Percentiles rank a stretch among this genome's conserved stretches.
phyloP scores from a whole-genome alignment of 495 filamentous ascomycete species.

The Neurospora sp. region DNA sequence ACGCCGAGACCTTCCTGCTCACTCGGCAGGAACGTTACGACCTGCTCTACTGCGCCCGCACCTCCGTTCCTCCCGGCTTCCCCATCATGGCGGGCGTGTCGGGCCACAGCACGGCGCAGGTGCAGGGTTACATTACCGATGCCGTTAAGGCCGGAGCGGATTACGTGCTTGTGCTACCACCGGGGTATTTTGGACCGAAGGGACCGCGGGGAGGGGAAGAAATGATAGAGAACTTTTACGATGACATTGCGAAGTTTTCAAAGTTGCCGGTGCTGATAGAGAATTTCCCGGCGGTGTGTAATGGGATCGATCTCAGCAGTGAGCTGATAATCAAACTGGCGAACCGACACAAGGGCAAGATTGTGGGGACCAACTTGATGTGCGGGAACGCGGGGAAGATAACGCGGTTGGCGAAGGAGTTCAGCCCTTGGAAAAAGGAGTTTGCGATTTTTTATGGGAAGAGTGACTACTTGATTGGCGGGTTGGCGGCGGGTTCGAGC shows the following conservation, averaged over 20 bases:
- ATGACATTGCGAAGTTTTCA: constrained; percentile 36
- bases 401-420: constrained; percentile 38
- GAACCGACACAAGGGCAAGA: constrained; percentile 27
- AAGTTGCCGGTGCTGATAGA: constrained; percentile 53
- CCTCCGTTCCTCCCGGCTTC: constrained; percentile 34
- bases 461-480: constrained; percentile 59
- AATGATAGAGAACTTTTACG: constrained; percentile 53
- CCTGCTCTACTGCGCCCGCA: constrained; percentile 42
- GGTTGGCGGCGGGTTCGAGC: constrained; percentile 46
- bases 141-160: constrained; percentile 48
- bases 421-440: constrained; percentile 30
- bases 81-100: constrained; percentile 55
- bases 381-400: constrained; percentile 60
- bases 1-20: constrained; percentile 56
- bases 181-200: constrained; percentile 48
- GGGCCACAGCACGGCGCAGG: constrained; percentile 55
- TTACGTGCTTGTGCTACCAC: constrained; percentile 51
- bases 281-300: constrained; percentile 65
- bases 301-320: constrained; percentile 54
- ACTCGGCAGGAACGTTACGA: constrained; percentile 48
- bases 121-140: constrained; percentile 48
- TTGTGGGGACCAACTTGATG: constrained; percentile 57
- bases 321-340: constrained; percentile 48
- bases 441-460: constrained; percentile 63
- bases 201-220: constrained; percentile 12